phyloP scores from a whole-genome alignment of 2,329 filamentous ascomycete genomes.

The Claviceps digitariae region DNA sequence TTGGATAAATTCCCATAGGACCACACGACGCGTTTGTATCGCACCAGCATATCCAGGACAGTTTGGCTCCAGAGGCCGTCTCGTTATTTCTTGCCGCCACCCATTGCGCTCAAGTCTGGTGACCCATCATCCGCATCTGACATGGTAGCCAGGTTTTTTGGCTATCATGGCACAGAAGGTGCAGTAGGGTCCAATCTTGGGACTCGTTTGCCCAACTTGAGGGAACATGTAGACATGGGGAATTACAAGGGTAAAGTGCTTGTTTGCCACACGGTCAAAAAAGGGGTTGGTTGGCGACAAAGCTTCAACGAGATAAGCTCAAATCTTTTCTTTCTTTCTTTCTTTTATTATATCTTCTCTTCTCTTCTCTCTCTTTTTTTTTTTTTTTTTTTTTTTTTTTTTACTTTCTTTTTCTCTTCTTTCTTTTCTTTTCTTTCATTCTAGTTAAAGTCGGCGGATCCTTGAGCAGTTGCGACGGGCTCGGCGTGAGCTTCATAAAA shows the following conservation, averaged over 20 bases:
- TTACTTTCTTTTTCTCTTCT: background rate
- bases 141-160: too few species aligned
- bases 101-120: background rate
- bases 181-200: background rate
- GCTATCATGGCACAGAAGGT: background rate
- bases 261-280: background rate
- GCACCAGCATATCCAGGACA: background rate
- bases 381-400: background rate
- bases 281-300: background rate
- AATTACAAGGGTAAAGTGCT: background rate
- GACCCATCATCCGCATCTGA: too few species aligned
- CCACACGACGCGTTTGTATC: background rate
- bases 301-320: background rate
- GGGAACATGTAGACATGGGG: background rate
- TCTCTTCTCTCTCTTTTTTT: background rate
- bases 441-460: conserved; percentile 39
- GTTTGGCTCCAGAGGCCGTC: background rate
- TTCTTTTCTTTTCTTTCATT: background rate
- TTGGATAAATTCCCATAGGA: too few species aligned
- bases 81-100: background rate
- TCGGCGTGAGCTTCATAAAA: conserved; percentile 41
- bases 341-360: background rate
- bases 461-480: conserved; percentile 31
- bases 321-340: background rate
- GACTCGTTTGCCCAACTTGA: background rate